A percentile compares a stretch with the other conserved stretches of the same genome.
These are phyloP conservation scores for Polygonum maritimum DNA, from an alignment of 148 eudicot genomes.

Conservation along the genomic window DNA sequence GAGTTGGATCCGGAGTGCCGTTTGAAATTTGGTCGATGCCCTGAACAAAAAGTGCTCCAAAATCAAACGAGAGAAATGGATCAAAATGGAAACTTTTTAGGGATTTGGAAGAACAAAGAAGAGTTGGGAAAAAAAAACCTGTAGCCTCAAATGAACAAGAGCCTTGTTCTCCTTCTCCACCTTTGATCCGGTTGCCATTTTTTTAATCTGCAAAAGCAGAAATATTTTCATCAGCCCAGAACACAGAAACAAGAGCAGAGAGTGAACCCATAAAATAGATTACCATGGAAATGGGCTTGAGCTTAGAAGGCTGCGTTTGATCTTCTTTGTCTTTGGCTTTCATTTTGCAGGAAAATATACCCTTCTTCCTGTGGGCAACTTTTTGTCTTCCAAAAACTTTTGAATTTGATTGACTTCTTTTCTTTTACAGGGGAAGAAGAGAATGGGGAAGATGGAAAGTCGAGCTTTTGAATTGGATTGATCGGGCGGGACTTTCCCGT, in stretches of 20 bases:
- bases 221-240: neutral
- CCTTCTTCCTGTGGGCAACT: too few species aligned
- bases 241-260: neutral
- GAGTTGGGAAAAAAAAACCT: neutral
- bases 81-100: neutral
- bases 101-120: neutral
- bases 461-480: neutral
- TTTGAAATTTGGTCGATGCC: neutral
- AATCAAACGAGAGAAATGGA: neutral
- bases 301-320: neutral
- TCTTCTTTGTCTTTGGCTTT: neutral
- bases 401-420: neutral
- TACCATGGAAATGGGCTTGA: neutral
- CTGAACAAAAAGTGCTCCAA: neutral
- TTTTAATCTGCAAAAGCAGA: neutral
- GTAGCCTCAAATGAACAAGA: constrained; percentile 19
- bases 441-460: neutral
- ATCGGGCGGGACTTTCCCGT: neutral
- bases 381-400: neutral
- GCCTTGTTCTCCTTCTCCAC: constrained; percentile 10
- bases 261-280: neutral
- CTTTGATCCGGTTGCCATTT: constrained; percentile 9
- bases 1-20: neutral
- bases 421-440: too few species aligned
- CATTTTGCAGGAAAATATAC: neutral